Conservation (phyloP, 495 filamentous ascomycete species). For the Penicillium silybi region DNA sequence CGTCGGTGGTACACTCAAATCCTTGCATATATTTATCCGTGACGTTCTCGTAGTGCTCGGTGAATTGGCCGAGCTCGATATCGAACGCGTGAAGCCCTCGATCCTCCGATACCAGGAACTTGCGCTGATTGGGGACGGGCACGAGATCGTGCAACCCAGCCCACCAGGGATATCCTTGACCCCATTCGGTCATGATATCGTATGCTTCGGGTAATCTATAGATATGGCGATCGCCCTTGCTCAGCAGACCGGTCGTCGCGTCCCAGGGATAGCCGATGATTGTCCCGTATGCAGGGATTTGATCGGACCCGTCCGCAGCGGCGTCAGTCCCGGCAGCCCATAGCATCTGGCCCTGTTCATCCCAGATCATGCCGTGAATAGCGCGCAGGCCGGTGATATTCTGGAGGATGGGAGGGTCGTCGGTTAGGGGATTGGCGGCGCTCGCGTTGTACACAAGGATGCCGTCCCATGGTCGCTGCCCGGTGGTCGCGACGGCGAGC, state of each 20-base stretch:
- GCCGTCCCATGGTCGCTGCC: conserved; percentile 25
- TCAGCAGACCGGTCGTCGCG: conserved; percentile 14
- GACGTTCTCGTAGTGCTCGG: conserved; percentile 10
- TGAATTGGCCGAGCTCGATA: conserved; percentile 14
- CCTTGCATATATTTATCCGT: conserved; percentile 22
- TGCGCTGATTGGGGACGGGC: conserved; percentile 24
- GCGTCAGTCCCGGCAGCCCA: conserved; percentile 27
- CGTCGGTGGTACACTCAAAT: conserved; percentile 24
- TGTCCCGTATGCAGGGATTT: conserved; percentile 18
- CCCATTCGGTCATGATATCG: conserved; percentile 25
- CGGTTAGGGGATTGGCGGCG: conserved; percentile 14
- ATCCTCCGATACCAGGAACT: conserved; percentile 26
- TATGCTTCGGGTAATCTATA: conserved; percentile 14
- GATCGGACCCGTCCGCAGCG: conserved; percentile 28
- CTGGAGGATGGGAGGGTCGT: conserved; percentile 26
- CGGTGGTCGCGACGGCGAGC: conserved; percentile 26
- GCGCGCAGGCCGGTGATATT: conserved; percentile 27
- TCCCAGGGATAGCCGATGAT: conserved; percentile 26
- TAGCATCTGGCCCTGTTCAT: conserved; percentile 24
- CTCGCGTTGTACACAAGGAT: conserved; percentile 27
- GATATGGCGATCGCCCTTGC: conserved; percentile 9
- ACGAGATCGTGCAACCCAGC: conserved; percentile 28
- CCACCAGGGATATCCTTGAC: conserved; percentile 25
- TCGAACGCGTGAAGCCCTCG: conserved; percentile 24
- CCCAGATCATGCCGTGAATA: conserved; percentile 31